Base-by-base conservation (phyloP, 73 alveolate genomes). In the Effrenium voratum region DNA sequence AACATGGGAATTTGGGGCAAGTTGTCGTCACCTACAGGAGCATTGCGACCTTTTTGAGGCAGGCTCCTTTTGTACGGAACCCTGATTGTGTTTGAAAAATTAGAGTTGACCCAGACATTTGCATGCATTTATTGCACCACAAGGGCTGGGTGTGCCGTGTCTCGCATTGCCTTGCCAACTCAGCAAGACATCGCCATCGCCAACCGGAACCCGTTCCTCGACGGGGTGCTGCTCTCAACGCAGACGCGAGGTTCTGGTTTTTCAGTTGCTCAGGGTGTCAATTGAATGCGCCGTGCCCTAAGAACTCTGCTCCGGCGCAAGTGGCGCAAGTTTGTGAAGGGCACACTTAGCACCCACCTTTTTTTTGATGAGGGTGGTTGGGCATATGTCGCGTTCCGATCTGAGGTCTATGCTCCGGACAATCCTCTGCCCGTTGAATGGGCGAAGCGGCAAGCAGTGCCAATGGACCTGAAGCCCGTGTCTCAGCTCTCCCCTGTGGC, bases 141-240 rank as follows among this genome's bases (percentile, higher is more conserved):
- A n/a, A n/a, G n/a, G n/a, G n/a, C n/a, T n/a, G n/a, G n/a, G n/a
- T n/a, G 26, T 5, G 36, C 52, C 86, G 16, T 10, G 55, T 36
- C 59, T 28, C 59, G 40, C 43, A 13, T 40, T 16, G 59, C 86
- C 87, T 24, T 45, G 73, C 72, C 36, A 19, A 49, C 72, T 38
- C 38, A 84, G 93, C 57, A 50, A 43, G 72, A 84, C 80, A 38
- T 84, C 79, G 79, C 80, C 41, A 28, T 84, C 40, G 93, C 93
- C 72, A 59, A 32, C 55, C 93, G 93, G 43, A 59, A 84, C 32
- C 93, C 93, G 32, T 84, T 84, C 93, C 40, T 52, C 59, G 93
- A 84, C 41, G 93, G 93, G 30, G 93, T 34, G n/a, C 38, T 55
- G 30, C 36, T 44, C 93, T 43, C 22, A 22, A 60, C 60, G 43